A percentile compares a stretch with the other conserved stretches of the same genome.
phyloP scores from a whole-genome alignment of 2,329 filamentous ascomycete genomes.

The Penicillium thymicola region DNA sequence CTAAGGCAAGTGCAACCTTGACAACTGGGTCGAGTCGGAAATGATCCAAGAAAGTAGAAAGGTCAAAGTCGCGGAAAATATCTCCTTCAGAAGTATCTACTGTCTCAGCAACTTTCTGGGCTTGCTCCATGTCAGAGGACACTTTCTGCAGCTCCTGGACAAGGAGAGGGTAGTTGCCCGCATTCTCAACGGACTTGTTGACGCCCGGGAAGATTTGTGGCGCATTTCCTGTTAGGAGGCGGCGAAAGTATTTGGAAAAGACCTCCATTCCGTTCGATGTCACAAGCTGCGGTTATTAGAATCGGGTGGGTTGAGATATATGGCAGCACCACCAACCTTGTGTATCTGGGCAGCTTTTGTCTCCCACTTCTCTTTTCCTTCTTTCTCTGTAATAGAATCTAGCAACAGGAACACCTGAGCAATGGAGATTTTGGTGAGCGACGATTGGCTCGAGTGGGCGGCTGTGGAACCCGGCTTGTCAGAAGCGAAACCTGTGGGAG shows the following conservation, averaged over 20 bases:
- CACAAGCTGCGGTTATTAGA: slow-evolving; percentile 63
- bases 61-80: slow-evolving; percentile 90
- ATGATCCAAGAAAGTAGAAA: slow-evolving; percentile 93
- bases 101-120: slow-evolving; percentile 86
- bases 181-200: slow-evolving; percentile 68
- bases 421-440: slow-evolving; percentile 87
- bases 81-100: slow-evolving; percentile 89
- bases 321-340: slow-evolving; percentile 61
- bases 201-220: slow-evolving; percentile 82
- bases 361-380: slow-evolving; percentile 88
- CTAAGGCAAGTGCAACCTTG: slow-evolving; percentile 81
- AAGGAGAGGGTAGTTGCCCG: slow-evolving; percentile 80
- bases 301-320: not conserved
- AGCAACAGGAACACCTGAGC: slow-evolving; percentile 93
- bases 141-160: slow-evolving; percentile 83
- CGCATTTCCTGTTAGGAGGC: slow-evolving; percentile 87
- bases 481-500: slow-evolving; percentile 52
- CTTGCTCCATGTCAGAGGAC: slow-evolving; percentile 73
- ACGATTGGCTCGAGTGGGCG: slow-evolving; percentile 52
- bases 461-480: slow-evolving; percentile 44
- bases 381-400: slow-evolving; percentile 92
- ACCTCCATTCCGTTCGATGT: slow-evolving; percentile 99
- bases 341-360: slow-evolving; percentile 84
- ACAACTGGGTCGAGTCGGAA: slow-evolving; percentile 88
- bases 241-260: slow-evolving; percentile 91